A percentile compares a stretch with the other conserved stretches of the same genome.
Conservation (phyloP, 2,329 filamentous ascomycete genomes). For the Botrytis porri region DNA sequence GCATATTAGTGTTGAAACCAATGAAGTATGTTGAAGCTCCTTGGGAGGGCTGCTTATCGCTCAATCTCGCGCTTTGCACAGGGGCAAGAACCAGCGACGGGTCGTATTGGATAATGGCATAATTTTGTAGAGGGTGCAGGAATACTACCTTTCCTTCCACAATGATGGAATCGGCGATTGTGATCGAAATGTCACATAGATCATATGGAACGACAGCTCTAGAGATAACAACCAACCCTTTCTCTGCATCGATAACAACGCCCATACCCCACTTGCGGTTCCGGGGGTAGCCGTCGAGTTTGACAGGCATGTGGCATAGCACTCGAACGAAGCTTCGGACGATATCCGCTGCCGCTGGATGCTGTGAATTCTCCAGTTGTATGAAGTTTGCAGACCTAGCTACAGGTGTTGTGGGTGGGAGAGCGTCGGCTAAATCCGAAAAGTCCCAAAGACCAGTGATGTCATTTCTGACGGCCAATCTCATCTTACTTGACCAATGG, state of each 20-base stretch:
- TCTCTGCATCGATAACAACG: constrained; percentile 93
- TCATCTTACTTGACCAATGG: constrained; percentile 96
- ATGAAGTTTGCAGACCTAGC: constrained; percentile 86
- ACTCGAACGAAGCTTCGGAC: constrained; percentile 94
- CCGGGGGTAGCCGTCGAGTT: constrained; percentile 96
- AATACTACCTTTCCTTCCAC: constrained; percentile 94
- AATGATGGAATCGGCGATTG: constrained; percentile 93
- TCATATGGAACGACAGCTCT: constrained; percentile 94
- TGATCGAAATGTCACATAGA: constrained; percentile 92
- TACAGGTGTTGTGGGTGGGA: constrained; percentile 70
- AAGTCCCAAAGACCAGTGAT: constrained; percentile 93
- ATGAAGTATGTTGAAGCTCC: constrained; percentile 94
- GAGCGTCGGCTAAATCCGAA: constrained; percentile 73
- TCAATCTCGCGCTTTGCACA: constrained; percentile 83
- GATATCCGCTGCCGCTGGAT: constrained; percentile 87
- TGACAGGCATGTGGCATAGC: constrained; percentile 88
- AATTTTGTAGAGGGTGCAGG: constrained; percentile 94
- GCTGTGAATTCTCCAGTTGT: constrained; percentile 80
- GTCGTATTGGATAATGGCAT: constrained; percentile 93
- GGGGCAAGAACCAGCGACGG: constrained; percentile 89
- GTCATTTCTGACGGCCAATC: constrained; percentile 87
- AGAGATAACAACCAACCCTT: constrained; percentile 91
- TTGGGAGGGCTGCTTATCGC: constrained; percentile 79
- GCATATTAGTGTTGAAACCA: constrained; percentile 94
- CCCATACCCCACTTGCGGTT: constrained; percentile 94